These are phyloP conservation scores for Cryptomeria japonica DNA, from an alignment of 75 land plant species.

Conservation along the genomic window DNA sequence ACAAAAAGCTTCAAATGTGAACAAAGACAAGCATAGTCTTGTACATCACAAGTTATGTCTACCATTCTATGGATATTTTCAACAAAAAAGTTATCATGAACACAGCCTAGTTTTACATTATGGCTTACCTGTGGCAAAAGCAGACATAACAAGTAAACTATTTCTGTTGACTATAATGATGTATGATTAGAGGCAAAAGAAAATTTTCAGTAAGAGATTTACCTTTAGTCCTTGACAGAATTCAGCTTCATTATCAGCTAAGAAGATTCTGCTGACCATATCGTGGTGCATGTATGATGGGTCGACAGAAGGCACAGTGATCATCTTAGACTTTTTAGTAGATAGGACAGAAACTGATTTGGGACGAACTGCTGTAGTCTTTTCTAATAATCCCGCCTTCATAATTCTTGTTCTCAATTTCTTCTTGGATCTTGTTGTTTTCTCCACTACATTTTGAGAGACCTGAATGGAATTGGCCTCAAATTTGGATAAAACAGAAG, in stretches of 20 bases:
- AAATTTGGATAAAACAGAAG: background rate
- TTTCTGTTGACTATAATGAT: background rate
- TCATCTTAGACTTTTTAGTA: slow-evolving; percentile 50
- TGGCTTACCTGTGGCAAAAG: background rate
- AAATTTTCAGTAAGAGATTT: background rate
- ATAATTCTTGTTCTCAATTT: slow-evolving; percentile 60
- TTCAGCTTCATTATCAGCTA: slow-evolving; percentile 64
- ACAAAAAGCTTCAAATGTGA: background rate
- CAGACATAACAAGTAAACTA: background rate
- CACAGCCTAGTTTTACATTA: background rate
- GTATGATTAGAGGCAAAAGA: background rate
- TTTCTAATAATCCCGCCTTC: slow-evolving; percentile 56
- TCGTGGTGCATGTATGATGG: slow-evolving; percentile 57
- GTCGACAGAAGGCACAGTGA: slow-evolving; percentile 37
- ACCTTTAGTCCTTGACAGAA: slow-evolving; percentile 89
- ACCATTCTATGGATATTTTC: background rate
- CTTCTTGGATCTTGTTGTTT: slow-evolving; percentile 59
- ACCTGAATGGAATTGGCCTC: background rate
- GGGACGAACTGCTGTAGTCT: slow-evolving; percentile 35
- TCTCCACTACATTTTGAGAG: slow-evolving; percentile 13
- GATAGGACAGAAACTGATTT: slow-evolving; percentile 56
- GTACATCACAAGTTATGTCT: background rate
- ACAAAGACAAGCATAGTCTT: background rate
- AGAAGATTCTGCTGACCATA: slow-evolving; percentile 57
- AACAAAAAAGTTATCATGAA: slow-evolving; percentile 26